Conservation (phyloP, 1,284 basidiomycete genomes). For the Termitomyces sp. region DNA sequence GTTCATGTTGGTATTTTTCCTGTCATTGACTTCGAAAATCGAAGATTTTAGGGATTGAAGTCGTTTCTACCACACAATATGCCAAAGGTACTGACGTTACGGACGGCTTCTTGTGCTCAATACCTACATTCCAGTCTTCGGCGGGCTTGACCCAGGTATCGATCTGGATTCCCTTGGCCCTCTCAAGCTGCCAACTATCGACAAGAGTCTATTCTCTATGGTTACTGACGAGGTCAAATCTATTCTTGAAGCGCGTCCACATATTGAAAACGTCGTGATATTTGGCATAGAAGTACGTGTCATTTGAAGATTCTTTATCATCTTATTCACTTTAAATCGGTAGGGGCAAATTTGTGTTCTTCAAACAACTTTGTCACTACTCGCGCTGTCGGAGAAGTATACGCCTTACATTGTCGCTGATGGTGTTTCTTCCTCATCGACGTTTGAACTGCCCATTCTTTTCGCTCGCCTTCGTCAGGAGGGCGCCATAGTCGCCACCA, state of each 20-base stretch:
- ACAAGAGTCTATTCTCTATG: slow-evolving; percentile 85
- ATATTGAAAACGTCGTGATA: slow-evolving; percentile 62
- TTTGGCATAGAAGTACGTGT: slow-evolving; percentile 78
- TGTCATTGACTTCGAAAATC: not conserved
- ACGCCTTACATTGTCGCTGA: slow-evolving; percentile 69
- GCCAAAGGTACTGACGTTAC: slow-evolving; percentile 50
- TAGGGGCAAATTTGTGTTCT: slow-evolving; percentile 86
- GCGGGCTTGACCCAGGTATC: slow-evolving; percentile 63
- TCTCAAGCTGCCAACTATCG: slow-evolving; percentile 55
- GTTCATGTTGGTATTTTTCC: not conserved
- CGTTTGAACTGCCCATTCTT: slow-evolving; percentile 61
- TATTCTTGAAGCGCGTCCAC: slow-evolving; percentile 43
- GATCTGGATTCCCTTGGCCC: slow-evolving; percentile 53
- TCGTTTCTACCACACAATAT: slow-evolving; percentile 83
- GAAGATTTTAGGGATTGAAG: slow-evolving; percentile 63
- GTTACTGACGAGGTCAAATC: slow-evolving; percentile 59
- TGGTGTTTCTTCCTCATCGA: slow-evolving; percentile 80
- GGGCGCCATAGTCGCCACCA: slow-evolving; percentile 75
- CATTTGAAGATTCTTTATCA: not conserved
- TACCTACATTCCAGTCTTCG: slow-evolving; percentile 50
- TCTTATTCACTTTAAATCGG: not conserved
- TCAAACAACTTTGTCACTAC: slow-evolving; percentile 74
- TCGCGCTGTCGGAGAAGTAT: slow-evolving; percentile 26
- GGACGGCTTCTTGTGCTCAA: not conserved
- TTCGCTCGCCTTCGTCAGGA: slow-evolving; percentile 66